Conservation (phyloP, 106 monocot genomes). For the Narthecium ossifragum region DNA sequence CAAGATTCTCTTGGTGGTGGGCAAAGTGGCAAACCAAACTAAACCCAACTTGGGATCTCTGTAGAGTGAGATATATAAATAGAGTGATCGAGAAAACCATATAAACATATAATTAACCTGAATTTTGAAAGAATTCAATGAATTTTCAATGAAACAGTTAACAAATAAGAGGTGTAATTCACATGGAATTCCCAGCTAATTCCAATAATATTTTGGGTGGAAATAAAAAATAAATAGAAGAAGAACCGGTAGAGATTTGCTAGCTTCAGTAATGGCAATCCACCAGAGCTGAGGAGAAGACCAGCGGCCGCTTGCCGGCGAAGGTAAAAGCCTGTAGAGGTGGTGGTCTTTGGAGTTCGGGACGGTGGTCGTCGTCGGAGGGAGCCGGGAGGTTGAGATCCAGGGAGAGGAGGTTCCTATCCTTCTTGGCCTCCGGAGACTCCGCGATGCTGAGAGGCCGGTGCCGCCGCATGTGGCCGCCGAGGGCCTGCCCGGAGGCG, state of each 20-base stretch:
- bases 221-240: constrained; percentile 1
- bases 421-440: not conserved
- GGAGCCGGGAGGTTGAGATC: constrained; percentile 40
- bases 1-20: too few relatives aligned
- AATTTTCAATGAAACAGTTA: not conserved
- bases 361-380: constrained; percentile 11
- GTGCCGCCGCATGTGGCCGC: constrained; percentile 53
- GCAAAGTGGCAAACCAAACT: too few relatives aligned
- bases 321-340: constrained; percentile 6
- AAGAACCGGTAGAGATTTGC: not conserved
- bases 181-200: not conserved
- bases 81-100: too few relatives aligned
- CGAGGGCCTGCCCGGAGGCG: constrained; percentile 40
- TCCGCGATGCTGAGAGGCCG: constrained; percentile 3
- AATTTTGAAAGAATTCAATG: not conserved
- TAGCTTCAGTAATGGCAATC: constrained; percentile 24
- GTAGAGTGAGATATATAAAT: too few relatives aligned
- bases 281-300: constrained; percentile 24
- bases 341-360: not conserved
- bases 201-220: not conserved
- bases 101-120: too few relatives aligned
- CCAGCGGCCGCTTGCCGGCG: not conserved
- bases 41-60: too few relatives aligned
- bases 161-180: not conserved
- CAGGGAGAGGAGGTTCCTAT: constrained; percentile 14